Evolutionary conservation across 1,139 yeast species (phyloP).

Genomic region (Geotrichum carabidarum): DNA sequence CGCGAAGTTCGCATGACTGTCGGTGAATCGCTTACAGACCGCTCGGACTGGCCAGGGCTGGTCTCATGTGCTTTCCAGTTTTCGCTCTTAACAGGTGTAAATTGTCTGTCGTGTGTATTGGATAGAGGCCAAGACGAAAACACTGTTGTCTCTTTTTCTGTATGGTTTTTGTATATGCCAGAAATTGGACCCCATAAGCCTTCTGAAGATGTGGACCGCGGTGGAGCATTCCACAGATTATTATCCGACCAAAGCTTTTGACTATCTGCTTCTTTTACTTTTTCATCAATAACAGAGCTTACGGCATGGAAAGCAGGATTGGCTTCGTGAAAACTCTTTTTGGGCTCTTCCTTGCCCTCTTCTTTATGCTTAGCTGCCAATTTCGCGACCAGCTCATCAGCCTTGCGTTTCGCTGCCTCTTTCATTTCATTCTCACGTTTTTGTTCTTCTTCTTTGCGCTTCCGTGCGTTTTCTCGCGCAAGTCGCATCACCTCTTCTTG

Average conservation of each 20-base stretch:
- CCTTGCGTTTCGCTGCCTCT: conserved; percentile 30
- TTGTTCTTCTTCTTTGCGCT: conserved; percentile 35
- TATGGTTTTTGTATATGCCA: background rate
- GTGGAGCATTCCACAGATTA: background rate
- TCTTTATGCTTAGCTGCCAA: conserved; percentile 8
- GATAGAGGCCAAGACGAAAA: background rate
- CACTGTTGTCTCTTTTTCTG: background rate
- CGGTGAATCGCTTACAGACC: conserved; percentile 3
- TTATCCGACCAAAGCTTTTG: background rate
- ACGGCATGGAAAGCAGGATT: conserved; percentile 7
- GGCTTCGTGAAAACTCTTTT: background rate
- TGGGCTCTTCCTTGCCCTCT: background rate
- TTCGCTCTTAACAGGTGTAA: background rate
- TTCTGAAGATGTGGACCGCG: background rate
- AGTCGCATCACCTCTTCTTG: conserved; percentile 37
- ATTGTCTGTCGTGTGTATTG: background rate
- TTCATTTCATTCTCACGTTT: conserved; percentile 31
- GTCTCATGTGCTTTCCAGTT: background rate
- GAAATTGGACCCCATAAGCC: background rate
- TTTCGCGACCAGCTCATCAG: conserved; percentile 26
- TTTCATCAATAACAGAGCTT: conserved; percentile 1
- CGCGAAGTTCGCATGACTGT: conserved; percentile 9
- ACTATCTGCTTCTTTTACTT: background rate
- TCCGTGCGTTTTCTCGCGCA: conserved; percentile 19
- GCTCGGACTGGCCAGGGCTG: background rate